A percentile compares a stretch with the other conserved stretches of the same genome.
Evolutionary conservation across 768 basidiomycete species (phyloP).

Genomic region (Lactarius hatsudake): DNA sequence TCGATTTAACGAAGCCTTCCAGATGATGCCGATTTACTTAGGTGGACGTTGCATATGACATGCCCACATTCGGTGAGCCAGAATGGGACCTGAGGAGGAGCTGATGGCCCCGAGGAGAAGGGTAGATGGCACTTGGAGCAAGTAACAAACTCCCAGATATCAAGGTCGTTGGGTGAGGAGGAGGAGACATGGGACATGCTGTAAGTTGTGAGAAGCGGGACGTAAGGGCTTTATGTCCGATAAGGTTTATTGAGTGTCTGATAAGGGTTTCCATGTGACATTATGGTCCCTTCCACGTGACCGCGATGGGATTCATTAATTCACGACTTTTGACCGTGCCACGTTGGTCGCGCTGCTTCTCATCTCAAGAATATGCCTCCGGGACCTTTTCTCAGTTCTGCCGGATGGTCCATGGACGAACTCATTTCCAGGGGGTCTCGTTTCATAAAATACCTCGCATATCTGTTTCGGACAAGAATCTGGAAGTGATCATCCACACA

Average conservation of each 20-base stretch:
- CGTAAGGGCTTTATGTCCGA: background rate
- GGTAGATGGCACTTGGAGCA: slow-evolving; percentile 71
- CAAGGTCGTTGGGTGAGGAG: slow-evolving; percentile 39
- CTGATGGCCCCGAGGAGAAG: slow-evolving; percentile 51
- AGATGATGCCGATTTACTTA: slow-evolving; percentile 49
- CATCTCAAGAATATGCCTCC: slow-evolving; percentile 4
- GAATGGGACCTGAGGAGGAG: slow-evolving; percentile 63
- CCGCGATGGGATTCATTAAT: background rate
- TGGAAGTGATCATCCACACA: slow-evolving; percentile 23
- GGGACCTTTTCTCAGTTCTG: slow-evolving; percentile 12
- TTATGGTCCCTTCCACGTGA: slow-evolving; percentile 4
- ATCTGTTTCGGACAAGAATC: slow-evolving; percentile 33
- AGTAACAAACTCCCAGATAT: slow-evolving; percentile 79
- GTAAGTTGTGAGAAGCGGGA: background rate
- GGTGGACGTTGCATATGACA: slow-evolving; percentile 80
- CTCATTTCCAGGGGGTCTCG: slow-evolving; percentile 40
- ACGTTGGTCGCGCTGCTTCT: background rate
- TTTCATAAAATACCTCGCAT: slow-evolving; percentile 46
- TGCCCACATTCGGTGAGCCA: slow-evolving; percentile 91
- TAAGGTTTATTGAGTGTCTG: too few relatives aligned
- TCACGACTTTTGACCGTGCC: too few relatives aligned
- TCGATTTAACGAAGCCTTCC: slow-evolving; percentile 1
- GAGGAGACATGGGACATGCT: slow-evolving; percentile 41
- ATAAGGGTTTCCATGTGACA: too few relatives aligned
- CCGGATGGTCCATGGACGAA: slow-evolving; percentile 49